Evolutionary conservation across 768 basidiomycete species (phyloP).

Genomic region (Russula olivacea): DNA sequence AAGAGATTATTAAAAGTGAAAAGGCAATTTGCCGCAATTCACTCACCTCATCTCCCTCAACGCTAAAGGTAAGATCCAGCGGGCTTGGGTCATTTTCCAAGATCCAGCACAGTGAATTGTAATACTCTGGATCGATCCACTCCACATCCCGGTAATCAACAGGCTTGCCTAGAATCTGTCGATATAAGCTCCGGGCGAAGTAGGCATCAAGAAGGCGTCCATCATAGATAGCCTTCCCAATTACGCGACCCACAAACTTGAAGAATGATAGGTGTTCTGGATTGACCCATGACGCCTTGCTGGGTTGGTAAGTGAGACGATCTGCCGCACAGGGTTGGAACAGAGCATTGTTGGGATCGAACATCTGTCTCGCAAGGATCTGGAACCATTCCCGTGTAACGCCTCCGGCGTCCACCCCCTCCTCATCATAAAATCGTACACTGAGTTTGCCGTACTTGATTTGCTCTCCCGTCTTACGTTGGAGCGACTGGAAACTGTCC

Average conservation of each 20-base stretch:
- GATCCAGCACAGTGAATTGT: constrained; percentile 97
- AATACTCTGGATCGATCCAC: constrained; percentile 97
- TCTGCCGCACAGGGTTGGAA: constrained; percentile 98
- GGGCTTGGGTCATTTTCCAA: constrained; percentile 88
- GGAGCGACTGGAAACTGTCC: constrained; percentile 91
- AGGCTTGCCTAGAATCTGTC: constrained; percentile 88
- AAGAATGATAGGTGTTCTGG: constrained; percentile 96
- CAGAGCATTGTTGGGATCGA: constrained; percentile 95
- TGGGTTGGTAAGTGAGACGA: constrained; percentile 91
- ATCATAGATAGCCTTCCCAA: constrained; percentile 97
- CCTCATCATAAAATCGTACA: constrained; percentile 93
- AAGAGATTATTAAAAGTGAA: constrained; percentile 7
- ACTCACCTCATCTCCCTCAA: constrained; percentile 89
- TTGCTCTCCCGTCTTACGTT: constrained; percentile 87
- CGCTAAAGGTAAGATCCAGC: constrained; percentile 87
- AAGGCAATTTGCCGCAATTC: background rate
- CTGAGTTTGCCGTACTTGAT: constrained; percentile 98
- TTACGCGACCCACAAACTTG: constrained; percentile 96
- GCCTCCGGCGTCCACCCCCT: constrained; percentile 97
- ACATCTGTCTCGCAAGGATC: constrained; percentile 96
- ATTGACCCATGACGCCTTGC: constrained; percentile 90
- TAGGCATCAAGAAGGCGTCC: constrained; percentile 95
- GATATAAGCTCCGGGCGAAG: constrained; percentile 94
- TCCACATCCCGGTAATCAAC: constrained; percentile 96
- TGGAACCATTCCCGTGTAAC: constrained; percentile 99